Base-by-base conservation (phyloP, 371 early-diverging fungal genomes). In the Coemansia linderi region DNA sequence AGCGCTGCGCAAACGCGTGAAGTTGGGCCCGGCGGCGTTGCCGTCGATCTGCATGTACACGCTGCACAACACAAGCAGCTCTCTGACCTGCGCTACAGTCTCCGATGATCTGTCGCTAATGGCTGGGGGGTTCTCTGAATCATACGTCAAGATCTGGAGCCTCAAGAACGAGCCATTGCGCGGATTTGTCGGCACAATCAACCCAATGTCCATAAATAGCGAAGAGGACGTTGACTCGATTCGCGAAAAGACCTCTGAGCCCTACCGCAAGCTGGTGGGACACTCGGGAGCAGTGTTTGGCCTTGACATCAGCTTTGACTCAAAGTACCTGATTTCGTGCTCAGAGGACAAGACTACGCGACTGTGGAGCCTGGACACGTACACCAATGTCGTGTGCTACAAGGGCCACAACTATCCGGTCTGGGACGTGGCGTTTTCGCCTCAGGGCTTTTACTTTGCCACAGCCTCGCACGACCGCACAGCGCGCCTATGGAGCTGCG, bases 401-500 rank as follows among this genome's bases (percentile, higher is more conserved):
- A 93, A 92, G 79, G 97, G 98, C 31, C 99, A 99, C 84, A 95
- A 93, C 78, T 96, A 95, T 78, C 99, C 99, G 13, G 87, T 99
- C 4, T 99, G 99, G 99, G 93, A 92, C 74, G 90, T 97, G 0
- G 89, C 92, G 58, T 91, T 97, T 76, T 89, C 94, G 3, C 93
- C 93, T 1, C 87, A 90, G 69, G 96, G 96, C 27, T 89, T 91
- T 74, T 99, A 99, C 81, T 99, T 99, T 87, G 99, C 95, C 5
- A 95, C 95, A 0, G 98, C 97, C 0, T 93, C 95, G 17, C 94
- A 95, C 68, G 99, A 99, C 83, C 87, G 92, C 72, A 99, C 98
- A 2, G 95, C 97, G 15, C 84, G 98, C 59, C 87, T 99, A 58
- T 99, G 98, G 98, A 93, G 93, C 66, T 91, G 94, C 60, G 99